Evolutionary conservation across 768 basidiomycete species (phyloP), one percentile per base, ranked within the genome.

Genomic region (Hygrocybe punicea): DNA sequence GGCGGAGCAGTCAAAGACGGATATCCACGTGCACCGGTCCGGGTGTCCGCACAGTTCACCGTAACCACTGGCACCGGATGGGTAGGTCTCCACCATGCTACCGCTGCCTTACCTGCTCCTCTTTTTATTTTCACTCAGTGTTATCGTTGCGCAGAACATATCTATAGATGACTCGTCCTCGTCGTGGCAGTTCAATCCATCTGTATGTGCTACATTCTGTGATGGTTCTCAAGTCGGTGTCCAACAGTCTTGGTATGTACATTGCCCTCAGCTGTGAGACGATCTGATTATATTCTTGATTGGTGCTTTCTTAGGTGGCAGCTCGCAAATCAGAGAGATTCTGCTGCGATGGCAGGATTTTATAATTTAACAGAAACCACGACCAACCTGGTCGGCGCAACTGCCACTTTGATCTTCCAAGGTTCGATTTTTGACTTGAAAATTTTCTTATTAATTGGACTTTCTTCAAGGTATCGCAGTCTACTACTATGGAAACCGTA

Each of bases 291-390:
- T 4, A 17, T n/a, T 21, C 23, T n/a, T n/a, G n/a, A n/a, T n/a
- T n/a, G n/a, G n/a, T n/a, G n/a, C n/a, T n/a, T n/a, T n/a, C 16
- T 19, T 48, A 48, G 47, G 47, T 48, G 47, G 47, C 47, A 48
- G 29, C 21, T 48, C 23, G 6, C 47, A 21, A 48, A 48, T 21
- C 47, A 48, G 23, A 48, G 19, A 21, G 14, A 33, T 48, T 4
- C 47, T 17, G 14, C n/a, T 14, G n/a, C 8, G 19, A 48, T 23
- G 47, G 13, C 13, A 33, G 47, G 47, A 14, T 48, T 23, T 33
- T 48, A 48, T 24, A 14, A n/a, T 16, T 33, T 48, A 4, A 48
- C 47, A 33, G 47, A 23, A 3, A 48, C 47, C 17, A n/a, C n/a
- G 13, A 48, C 47, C 4, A 48, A 48, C n/a, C 47, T 48, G 3